Evolutionary conservation across 2,329 filamentous ascomycete species (phyloP), one percentile per base, ranked within the genome.

Genomic region (Clonostachys byssicola): DNA sequence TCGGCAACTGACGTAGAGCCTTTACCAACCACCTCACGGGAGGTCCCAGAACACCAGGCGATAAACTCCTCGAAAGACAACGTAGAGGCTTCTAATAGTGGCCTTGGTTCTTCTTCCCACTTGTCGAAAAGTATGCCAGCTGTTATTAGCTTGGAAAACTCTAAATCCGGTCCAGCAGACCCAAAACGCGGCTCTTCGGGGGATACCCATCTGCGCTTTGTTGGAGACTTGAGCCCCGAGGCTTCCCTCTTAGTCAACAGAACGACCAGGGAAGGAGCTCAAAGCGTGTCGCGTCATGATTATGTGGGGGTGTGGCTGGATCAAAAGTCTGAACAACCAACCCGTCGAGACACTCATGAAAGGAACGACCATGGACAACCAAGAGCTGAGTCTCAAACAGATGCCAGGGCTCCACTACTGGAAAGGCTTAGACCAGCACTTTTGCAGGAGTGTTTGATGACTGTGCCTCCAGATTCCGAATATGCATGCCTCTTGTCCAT

Each of bases 171-270:
- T 8, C 23, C 23, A 30, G 3, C 9, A 30, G 23, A 30, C 23
- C 23, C 9, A 9, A 30, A 30, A 30, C 23, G 23, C 23, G 8
- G 12, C 36, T n/a, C 36, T 39, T 18, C 14, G 12, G 44, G 42
- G 17, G 44, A 54, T 10, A 45, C 44, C 33, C 43, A 42, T 38
- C 23, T 47, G 36, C 50, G 47, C 43, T 57, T 57, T 34, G 54
- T 57, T 14, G 54, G 53, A 13, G 54, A 57, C 34, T 36, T 57
- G 12, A 55, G 53, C 42, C 55, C 55, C 6, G 54, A 57, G 38
- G 53, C 53, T 4, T 50, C 54, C 1, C 56, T 57, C 40, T 47
- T 57, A 8, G 47, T 48, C 16, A 50, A 48, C 30, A 33, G 42
- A 23, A 20, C 13, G 3, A 33, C 23, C 17, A 18, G 7, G 23